Evolutionary conservation across 1,284 basidiomycete species (phyloP).

Genomic region (Malassezia nana): DNA sequence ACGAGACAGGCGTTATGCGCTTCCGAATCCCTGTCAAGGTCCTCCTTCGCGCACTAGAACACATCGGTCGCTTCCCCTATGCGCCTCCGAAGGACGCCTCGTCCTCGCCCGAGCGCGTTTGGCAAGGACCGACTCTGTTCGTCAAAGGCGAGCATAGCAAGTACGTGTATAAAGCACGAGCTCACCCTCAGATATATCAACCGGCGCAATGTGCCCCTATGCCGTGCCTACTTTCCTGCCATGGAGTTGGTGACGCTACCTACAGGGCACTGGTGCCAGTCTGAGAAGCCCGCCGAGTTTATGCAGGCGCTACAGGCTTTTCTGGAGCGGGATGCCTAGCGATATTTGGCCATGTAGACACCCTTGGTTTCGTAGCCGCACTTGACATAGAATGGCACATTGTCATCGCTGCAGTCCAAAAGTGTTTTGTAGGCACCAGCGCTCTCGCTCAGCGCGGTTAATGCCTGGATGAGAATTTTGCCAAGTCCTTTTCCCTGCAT

Average conservation of each 20-base stretch:
- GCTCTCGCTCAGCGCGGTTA: constrained; percentile 64
- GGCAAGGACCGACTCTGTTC: constrained; percentile 61
- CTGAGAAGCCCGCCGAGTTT: constrained; percentile 49
- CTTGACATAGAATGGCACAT: constrained; percentile 96
- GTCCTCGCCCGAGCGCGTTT: constrained; percentile 44
- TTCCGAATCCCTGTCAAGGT: constrained; percentile 67
- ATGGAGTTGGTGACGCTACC: constrained; percentile 50
- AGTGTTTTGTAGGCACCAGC: constrained; percentile 88
- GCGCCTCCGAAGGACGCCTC: constrained; percentile 32
- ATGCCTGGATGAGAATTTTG: constrained; percentile 69
- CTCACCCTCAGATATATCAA: constrained; percentile 69
- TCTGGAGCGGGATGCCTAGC: constrained; percentile 9
- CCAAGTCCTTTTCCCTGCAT: constrained; percentile 86
- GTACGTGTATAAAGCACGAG: constrained; percentile 50
- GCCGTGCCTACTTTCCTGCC: constrained; percentile 61
- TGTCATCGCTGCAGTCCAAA: constrained; percentile 80
- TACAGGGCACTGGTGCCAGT: constrained; percentile 50
- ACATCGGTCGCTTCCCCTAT: constrained; percentile 66
- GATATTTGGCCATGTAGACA: constrained; percentile 43
- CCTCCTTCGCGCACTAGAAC: constrained; percentile 57
- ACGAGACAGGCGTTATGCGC: constrained; percentile 45
- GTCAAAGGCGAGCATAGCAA: constrained; percentile 61
- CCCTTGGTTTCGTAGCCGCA: constrained; percentile 58
- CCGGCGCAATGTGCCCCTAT: constrained; percentile 56
- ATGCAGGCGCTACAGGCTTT: constrained; percentile 43